phyloP scores from a whole-genome alignment of 2,329 filamentous ascomycete species.

The Alternaria hordeiaustralica region DNA sequence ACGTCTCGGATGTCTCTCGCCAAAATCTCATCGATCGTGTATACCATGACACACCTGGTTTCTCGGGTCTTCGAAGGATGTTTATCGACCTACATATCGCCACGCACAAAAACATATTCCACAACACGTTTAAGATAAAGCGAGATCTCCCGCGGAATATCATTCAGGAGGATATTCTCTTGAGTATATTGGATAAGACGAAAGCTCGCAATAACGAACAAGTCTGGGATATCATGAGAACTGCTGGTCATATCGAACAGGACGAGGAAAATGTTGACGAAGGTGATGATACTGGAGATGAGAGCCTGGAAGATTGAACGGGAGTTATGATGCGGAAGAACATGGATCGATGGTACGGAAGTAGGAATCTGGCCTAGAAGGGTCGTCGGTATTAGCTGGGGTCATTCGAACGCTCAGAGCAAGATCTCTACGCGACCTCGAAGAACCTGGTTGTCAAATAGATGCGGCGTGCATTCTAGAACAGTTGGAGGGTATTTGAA shows the following conservation, averaged over 20 bases:
- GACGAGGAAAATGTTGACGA: no score
- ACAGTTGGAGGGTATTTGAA: not conserved
- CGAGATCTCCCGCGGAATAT: no score
- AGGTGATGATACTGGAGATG: not conserved
- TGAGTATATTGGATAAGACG: not conserved
- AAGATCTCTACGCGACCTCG: accelerated
- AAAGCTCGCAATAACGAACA: not conserved
- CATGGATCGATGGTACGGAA: no score
- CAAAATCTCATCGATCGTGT: not conserved
- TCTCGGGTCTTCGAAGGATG: not conserved
- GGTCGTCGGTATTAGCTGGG: no score
- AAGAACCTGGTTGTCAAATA: accelerated
- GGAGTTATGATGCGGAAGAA: no score
- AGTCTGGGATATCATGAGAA: not conserved
- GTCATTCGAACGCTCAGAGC: not conserved
- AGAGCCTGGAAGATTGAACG: no score
- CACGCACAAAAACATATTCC: no score
- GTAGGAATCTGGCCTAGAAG: no score
- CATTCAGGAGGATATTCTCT: no score
- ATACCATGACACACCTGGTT: not conserved
- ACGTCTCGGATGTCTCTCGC: not conserved
- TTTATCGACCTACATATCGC: no score
- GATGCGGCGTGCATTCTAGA: not conserved
- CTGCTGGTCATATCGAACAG: not conserved
- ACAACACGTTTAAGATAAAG: no score